Evolutionary conservation across 192 early-diverging fungal genomes (phyloP).

Genomic region (Coemansia sp.): DNA sequence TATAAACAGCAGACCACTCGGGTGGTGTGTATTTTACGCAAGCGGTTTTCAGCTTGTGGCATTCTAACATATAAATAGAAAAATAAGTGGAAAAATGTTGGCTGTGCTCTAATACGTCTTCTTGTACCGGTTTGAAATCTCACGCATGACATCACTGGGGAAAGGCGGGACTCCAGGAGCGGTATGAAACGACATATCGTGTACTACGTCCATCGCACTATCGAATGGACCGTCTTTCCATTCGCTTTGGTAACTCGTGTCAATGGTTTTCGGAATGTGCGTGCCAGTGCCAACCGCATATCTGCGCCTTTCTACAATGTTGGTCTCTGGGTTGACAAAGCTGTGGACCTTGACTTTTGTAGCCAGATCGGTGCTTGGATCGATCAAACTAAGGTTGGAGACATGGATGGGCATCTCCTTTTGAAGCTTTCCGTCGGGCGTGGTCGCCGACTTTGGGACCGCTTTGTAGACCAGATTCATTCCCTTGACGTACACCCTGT

Average conservation of each 20-base stretch:
- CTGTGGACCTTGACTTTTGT: constrained; percentile 30
- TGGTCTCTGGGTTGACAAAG: constrained; percentile 27
- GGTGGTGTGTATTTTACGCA: background rate
- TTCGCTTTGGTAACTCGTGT: constrained; percentile 39
- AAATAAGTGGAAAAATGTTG: background rate
- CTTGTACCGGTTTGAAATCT: constrained; percentile 47
- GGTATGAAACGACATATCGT: constrained; percentile 35
- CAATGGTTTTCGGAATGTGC: constrained; percentile 26
- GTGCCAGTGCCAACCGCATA: constrained; percentile 35
- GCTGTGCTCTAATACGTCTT: constrained; percentile 27
- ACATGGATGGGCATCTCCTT: constrained; percentile 71
- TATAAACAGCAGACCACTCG: background rate
- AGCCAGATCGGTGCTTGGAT: constrained; percentile 56
- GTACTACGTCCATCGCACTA: constrained; percentile 30
- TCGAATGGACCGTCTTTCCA: constrained; percentile 46
- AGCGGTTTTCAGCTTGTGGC: background rate
- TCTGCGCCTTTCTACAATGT: constrained; percentile 26
- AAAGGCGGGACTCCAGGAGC: constrained; percentile 42
- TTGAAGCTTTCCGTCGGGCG: constrained; percentile 57
- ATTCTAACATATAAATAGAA: background rate
- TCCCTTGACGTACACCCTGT: constrained; percentile 62
- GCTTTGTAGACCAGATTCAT: constrained; percentile 61
- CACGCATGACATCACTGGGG: constrained; percentile 46
- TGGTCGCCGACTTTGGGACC: constrained; percentile 59
- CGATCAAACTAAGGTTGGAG: constrained; percentile 69